Conservation (phyloP, 345 rosid species). For the Populus alba region DNA sequence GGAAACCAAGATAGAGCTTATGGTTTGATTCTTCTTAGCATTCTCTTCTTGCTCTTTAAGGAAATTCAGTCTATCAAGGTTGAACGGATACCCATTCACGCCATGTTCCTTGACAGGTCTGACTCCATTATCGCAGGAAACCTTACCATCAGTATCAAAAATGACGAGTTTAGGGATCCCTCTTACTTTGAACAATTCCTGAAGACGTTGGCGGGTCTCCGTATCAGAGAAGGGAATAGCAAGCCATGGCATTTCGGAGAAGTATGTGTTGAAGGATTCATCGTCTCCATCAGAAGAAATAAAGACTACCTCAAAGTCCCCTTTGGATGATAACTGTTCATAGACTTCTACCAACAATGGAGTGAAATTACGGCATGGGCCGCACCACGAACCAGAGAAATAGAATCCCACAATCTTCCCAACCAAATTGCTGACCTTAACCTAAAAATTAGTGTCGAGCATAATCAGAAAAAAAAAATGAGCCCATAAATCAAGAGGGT, state of each 20-base stretch:
- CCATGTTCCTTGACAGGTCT: no score
- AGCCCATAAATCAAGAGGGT: no score
- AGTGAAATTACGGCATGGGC: constrained; percentile 18
- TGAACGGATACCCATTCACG: no score
- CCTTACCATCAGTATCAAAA: no score
- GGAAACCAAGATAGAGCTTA: constrained; percentile 28
- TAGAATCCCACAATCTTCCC: constrained; percentile 31
- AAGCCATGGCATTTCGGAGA: no score
- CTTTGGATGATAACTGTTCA: constrained; percentile 13
- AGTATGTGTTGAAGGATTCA: no score
- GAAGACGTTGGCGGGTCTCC: no score
- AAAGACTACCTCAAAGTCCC: constrained; percentile 32
- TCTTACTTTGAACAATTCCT: no score
- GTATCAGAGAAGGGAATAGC: no score
- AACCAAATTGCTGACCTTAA: constrained; percentile 9
- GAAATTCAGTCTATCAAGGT: constrained; percentile 11
- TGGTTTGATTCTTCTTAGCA: constrained; percentile 32
- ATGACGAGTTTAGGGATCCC: no score
- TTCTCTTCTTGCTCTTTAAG: constrained; percentile 27
- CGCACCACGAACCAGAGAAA: constrained; percentile 29
- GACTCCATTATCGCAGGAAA: no score
- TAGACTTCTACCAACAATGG: constrained; percentile 16
- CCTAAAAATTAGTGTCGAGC: background rate
- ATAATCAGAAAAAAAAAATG: no score
- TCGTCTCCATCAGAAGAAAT: constrained; percentile 23